Evolutionary conservation across 116 monocot species (phyloP), one percentile per base, ranked within the genome.

Genomic region (Thalassia testudinum): DNA sequence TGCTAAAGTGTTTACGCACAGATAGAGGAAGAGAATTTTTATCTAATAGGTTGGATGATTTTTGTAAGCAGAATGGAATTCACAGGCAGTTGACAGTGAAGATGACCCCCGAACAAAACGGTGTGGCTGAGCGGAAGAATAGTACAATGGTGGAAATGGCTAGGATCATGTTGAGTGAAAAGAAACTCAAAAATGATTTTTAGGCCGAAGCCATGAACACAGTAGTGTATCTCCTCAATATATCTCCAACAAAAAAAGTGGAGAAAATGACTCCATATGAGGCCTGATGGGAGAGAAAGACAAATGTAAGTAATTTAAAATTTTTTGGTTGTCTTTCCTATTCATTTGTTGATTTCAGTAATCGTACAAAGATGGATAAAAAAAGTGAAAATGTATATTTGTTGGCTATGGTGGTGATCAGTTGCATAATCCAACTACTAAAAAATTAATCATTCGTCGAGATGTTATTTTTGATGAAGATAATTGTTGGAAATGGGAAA

Each of bases 401-500:
- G 13, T 57, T 4, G 42, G 57, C 4, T 57, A 57, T 24, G 24
- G 23, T 43, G 40, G 15, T 23, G 42, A 37, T 19, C 42, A 16
- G 0, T 47, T 58, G 18, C 44, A 58, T 58, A 58, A 58, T 45
- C 58, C 58, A 21, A 58, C 17, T 7, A 47, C 49, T 0, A 49
- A 48, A 17, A 49, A 60, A 13, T 27, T 60, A 21, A 49, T 60
- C 19, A 49, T 60, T 34, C 40, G 15, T 21, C 16, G 24, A 40
- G 44, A 63, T 63, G 53, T 63, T 44, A 21, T 53, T 27, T 53
- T 63, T 26, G 40, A 63, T 63, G 62, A 63, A 21, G 24, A n/a
- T 12, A 43, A 14, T 16, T 37, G 0, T 13, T 63, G 62, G 53
- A 7, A 53, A 0, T 63, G 16, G 38, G 19, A 22, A 17, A 26